Evolutionary conservation across 2,329 filamentous ascomycete species (phyloP), one percentile per base, ranked within the genome.

Genomic region (Didymosphaeria variabile): DNA sequence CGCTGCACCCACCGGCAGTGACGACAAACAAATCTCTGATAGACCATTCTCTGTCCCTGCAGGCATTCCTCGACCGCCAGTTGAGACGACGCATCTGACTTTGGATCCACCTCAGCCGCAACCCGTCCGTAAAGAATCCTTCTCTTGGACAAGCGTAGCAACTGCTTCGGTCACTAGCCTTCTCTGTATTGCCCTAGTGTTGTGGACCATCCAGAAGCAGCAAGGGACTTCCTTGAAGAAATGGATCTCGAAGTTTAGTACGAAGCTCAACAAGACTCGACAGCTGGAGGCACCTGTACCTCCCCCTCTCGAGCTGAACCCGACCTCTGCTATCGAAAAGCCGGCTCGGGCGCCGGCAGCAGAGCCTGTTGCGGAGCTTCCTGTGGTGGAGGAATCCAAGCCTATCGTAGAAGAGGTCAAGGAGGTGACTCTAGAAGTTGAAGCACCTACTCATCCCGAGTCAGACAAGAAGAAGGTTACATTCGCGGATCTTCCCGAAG

Each of bases 391-490:
- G 19, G 42, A 45, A 45, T 12, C 13, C 17, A 21, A 19, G 17
- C 29, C 13, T 17, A 15, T 26, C 1, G 15, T 53, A 40, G 34
- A 36, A 40, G 34, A 55, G 23, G 17, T 21, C 13, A 47, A 65
- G 42, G 58, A 64, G 47, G 49, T 29, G 7, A 26, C 47, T 21
- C 32, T 46, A 42, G 57, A 61, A 15, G 19, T 38, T 7, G 62
- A 68, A 54, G 58, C 49, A 15, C 42, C 58, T 26, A 42, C 62
- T 36, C 54, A 57, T 17, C 61, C 56, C 10, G 72, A 77, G 21
- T 50, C 42, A 34, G 72, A 75, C 46, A 72, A 77, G 61, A 72
- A 72, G 62, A 75, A 72, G 55, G 74, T 77, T 12, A 73, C 67
- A 5, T 78, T 78, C 52, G 53, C 53, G 26, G 66, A 68, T 15